Percentiles rank a stretch among this genome's conserved stretches.
These are phyloP conservation scores for Penicillium ucsense DNA, from an alignment of 495 filamentous ascomycete genomes.

Conservation along the genomic window DNA sequence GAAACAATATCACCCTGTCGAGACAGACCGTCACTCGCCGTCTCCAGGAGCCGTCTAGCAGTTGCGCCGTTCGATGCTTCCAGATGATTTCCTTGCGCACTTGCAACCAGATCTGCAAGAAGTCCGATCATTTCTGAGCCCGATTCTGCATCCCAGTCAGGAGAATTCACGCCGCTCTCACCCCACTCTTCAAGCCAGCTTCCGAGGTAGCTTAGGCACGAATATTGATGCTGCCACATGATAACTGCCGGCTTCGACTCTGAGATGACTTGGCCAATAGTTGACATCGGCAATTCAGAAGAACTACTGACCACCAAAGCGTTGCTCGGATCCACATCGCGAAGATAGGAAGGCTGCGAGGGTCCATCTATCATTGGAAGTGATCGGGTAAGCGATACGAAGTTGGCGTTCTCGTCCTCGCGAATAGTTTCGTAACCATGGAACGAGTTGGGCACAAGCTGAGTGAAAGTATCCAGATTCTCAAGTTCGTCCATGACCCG, in stretches of 20 bases:
- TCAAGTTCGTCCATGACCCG: slow-evolving; percentile 47
- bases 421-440: slow-evolving; percentile 60
- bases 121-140: slow-evolving; percentile 56
- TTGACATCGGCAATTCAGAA: slow-evolving; percentile 46
- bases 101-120: slow-evolving; percentile 45
- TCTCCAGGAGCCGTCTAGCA: slow-evolving; percentile 51
- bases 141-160: slow-evolving; percentile 34
- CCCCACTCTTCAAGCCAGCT: slow-evolving; percentile 56
- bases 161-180: slow-evolving; percentile 27
- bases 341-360: slow-evolving; percentile 10
- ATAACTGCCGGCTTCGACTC: slow-evolving; percentile 57
- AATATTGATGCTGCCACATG: slow-evolving; percentile 63
- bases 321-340: slow-evolving; percentile 14
- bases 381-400: slow-evolving; percentile 31
- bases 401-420: slow-evolving; percentile 77
- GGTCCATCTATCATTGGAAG: slow-evolving; percentile 30
- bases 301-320: slow-evolving; percentile 30
- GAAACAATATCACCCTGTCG: slow-evolving; percentile 68
- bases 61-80: slow-evolving; percentile 19
- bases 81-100: slow-evolving; percentile 18
- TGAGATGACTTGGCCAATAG: slow-evolving; percentile 59
- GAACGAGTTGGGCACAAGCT: slow-evolving; percentile 55
- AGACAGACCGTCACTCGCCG: slow-evolving; percentile 63
- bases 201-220: slow-evolving; percentile 66
- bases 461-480: slow-evolving; percentile 60